Percentiles rank a stretch among this genome's conserved stretches.
These are phyloP conservation scores for Rhizopogon hawkerae DNA, from an alignment of 1,284 basidiomycete species.

Conservation along the genomic window DNA sequence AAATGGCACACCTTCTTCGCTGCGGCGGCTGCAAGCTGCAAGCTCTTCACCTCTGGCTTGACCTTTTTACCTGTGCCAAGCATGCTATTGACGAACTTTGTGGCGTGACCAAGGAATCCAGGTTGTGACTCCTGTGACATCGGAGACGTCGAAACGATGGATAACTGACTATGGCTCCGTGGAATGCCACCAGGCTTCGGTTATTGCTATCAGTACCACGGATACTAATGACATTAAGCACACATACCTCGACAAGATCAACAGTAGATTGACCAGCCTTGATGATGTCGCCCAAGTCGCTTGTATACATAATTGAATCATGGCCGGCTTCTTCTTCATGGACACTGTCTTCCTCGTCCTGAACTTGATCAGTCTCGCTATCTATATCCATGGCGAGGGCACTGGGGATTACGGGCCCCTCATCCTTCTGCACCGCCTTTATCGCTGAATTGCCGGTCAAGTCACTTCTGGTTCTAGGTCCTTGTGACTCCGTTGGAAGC, in stretches of 20 bases:
- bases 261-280: slow-evolving; percentile 32
- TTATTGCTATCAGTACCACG: not conserved
- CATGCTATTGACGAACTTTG: slow-evolving; percentile 55
- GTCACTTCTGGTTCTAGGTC: slow-evolving; percentile 16
- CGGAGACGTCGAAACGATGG: slow-evolving; percentile 43
- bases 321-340: slow-evolving; percentile 30
- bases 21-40: slow-evolving; percentile 73
- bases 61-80: slow-evolving; percentile 59
- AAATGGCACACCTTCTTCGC: slow-evolving; percentile 66
- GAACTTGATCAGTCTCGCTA: slow-evolving; percentile 8
- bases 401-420: slow-evolving; percentile 8
- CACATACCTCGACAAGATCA: slow-evolving; percentile 34
- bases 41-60: slow-evolving; percentile 71
- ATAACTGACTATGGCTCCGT: slow-evolving; percentile 44
- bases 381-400: slow-evolving; percentile 10
- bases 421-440: slow-evolving; percentile 5
- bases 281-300: slow-evolving; percentile 35
- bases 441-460: slow-evolving; percentile 12
- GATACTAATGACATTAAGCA: slow-evolving; percentile 1
- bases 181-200: slow-evolving; percentile 11
- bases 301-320: slow-evolving; percentile 27
- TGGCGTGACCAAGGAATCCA: slow-evolving; percentile 60
- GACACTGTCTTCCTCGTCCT: slow-evolving; percentile 16
- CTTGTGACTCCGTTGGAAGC: slow-evolving; percentile 46
- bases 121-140: slow-evolving; percentile 45